Evolutionary conservation across 2,329 filamentous ascomycete species (phyloP), one percentile per base, ranked within the genome.

Genomic region (Alternaria hordeiaustralica): DNA sequence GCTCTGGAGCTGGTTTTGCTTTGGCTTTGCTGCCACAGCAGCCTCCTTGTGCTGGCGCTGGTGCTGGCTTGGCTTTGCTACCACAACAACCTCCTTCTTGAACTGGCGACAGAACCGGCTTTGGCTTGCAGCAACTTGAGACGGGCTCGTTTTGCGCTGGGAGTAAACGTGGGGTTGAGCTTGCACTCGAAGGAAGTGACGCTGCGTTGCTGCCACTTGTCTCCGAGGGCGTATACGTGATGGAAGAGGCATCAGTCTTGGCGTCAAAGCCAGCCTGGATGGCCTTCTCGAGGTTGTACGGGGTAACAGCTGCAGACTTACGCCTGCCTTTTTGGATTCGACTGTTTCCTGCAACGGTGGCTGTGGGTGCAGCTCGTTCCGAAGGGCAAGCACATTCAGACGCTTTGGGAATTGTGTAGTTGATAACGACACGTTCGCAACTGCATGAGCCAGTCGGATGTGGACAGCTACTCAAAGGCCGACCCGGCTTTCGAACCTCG

Each of bases 401-500:
- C n/a, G 74, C 71, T 64, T 80, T 81, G n/a, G 80, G 80, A 28
- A 82, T 78, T 3, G 79, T 80, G 65, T 81, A 82, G 64, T 77
- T 80, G 69, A 81, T 78, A 15, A 89, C 90, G n/a, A 92, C 84
- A 63, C 86, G 85, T 46, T 85, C 85, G 75, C 88, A 91, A 33
- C 84, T 84, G 76, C 89, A 92, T 44, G 86, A 86, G 55, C 87
- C 87, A 28, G 85, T 83, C 7, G 88, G 86, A 71, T 92, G 90
- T 58, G 90, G 89, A 72, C 90, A 92, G 58, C 87, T 86, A 77
- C 89, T 92, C 58, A 92, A 80, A 9, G 90, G 90, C 54, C 90
- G 85, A 18, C 90, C 90, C 15, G 90, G 90, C 73, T 92, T 92
- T 66, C 90, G 87, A 15, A 93, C 90, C 21, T 89, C 88, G 4